Base-by-base conservation (phyloP, 179 eudicot species). In the Beta corolliflora region DNA sequence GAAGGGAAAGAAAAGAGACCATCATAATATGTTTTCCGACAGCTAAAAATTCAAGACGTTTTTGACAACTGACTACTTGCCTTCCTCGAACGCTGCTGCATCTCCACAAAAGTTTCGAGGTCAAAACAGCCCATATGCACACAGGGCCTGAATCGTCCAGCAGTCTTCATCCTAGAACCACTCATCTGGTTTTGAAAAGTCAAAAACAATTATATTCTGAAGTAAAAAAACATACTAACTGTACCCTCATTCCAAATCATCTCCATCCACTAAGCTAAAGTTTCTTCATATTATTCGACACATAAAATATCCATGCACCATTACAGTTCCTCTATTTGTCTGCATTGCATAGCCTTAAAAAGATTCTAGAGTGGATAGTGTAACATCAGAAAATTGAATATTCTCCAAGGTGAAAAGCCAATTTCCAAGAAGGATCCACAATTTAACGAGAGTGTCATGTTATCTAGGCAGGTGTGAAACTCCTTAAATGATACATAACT, bases 101-200 rank as follows among this genome's bases (percentile, higher is more conserved):
- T 91, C 83, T 89, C 94, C 72, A 94, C 91, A 81, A 94, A 95
- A 45, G 92, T 90, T 71, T 94, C 92, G 70, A 95, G 98, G 92
- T 95, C 99, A 89, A 95, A 95, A 86, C 99, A 95, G 59, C 97
- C 97, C 98, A 95, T 92, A 83, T 95, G 99, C 11, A 79, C 90
- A 86, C 99, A 95, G 21, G 93, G 96, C 85, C 85, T 95, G 84
- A 95, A 95, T 83, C 98, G 90, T 79, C 97, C 98, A 78, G 99
- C 98, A 81, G 84, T 83, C 88, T 90, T 94, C 88, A 95, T 95
- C 86, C 99, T 91, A 70, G 92, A 92, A 78, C 99, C 99, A 90
- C 98, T 93, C 99, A 95, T 91, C 99, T 95, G 90, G 25, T 76
- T 36, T 64, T 72, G 71, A 73, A 75, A 16, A 78, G 53, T 71